Conservation (phyloP, 179 eudicot genomes). For the Silene noctiflora region DNA sequence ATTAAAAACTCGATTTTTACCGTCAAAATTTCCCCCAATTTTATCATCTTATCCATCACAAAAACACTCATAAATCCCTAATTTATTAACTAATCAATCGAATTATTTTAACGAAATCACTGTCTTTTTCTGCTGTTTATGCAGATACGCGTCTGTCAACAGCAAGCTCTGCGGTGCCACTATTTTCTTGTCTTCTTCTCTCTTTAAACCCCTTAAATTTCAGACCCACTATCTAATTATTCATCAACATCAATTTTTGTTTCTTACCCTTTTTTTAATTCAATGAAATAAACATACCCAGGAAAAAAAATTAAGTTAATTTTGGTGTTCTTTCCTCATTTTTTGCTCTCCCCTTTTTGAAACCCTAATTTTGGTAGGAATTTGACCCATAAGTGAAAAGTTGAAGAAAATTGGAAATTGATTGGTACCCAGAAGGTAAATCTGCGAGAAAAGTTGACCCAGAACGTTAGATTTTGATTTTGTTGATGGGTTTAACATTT, state of each 20-base stretch:
- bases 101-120: too few species aligned
- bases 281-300: slow-evolving; percentile 10
- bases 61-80: neutral
- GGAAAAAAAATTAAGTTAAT: neutral
- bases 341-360: neutral
- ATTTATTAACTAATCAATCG: neutral
- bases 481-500: slow-evolving; percentile 38
- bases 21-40: too few species aligned
- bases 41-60: neutral
- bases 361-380: neutral
- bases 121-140: neutral
- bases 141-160: slow-evolving; percentile 22
- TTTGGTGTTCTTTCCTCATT: neutral
- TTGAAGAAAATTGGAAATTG: neutral
- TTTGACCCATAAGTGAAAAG: slow-evolving; percentile 11
- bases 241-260: slow-evolving; percentile 13
- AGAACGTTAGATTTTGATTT: neutral
- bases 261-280: slow-evolving; percentile 11
- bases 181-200: slow-evolving; percentile 8
- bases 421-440: neutral
- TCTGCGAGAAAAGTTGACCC: neutral
- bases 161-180: slow-evolving; percentile 8
- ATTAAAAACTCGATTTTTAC: too few species aligned
- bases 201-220: neutral
- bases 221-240: slow-evolving; percentile 10